phyloP scores from a whole-genome alignment of 164 flowering plant genomes.

The Liriodendron chinense region DNA sequence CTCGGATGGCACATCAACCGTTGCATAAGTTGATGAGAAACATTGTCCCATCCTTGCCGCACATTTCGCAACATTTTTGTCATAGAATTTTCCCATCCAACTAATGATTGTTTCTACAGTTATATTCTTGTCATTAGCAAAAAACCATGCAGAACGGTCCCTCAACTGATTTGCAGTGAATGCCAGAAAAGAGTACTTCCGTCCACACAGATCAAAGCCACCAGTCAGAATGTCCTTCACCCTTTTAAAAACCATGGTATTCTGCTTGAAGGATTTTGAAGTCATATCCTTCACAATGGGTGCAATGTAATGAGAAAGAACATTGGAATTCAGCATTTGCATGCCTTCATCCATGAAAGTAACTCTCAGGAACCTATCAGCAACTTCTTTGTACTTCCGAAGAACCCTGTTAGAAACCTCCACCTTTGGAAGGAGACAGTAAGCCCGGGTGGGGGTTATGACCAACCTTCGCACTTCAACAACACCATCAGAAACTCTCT shows the following conservation, averaged over 20 bases:
- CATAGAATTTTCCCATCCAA: conserved; percentile 87
- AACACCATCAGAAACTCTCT: conserved; percentile 37
- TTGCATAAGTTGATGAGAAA: conserved; percentile 94
- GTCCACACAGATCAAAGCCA: conserved; percentile 80
- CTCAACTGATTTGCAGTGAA: conserved; percentile 91
- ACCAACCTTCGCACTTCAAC: conserved; percentile 74
- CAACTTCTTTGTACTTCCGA: conserved; percentile 49
- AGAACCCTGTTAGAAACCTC: conserved; percentile 94
- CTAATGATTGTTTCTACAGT: conserved; percentile 19
- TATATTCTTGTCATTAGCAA: conserved; percentile 59
- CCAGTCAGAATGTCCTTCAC: conserved; percentile 45
- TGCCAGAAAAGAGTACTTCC: conserved; percentile 78
- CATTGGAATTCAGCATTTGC: conserved; percentile 53
- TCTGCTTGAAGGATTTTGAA: conserved; percentile 43
- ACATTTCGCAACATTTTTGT: conserved; percentile 73
- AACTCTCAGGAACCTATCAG: conserved; percentile 88
- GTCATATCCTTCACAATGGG: conserved; percentile 64
- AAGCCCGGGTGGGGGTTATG: conserved; percentile 87
- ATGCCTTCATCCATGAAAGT: conserved; percentile 94
- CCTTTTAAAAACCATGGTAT: conserved; percentile 59
- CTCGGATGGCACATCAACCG: conserved; percentile 64
- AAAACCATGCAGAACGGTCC: conserved; percentile 96
- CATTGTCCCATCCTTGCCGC: conserved; percentile 98
- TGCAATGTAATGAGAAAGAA: conserved; percentile 50
- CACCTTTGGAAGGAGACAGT: conserved; percentile 85